Base-by-base conservation (phyloP, 306 rosid species). In the Oemleria cerasiformis region DNA sequence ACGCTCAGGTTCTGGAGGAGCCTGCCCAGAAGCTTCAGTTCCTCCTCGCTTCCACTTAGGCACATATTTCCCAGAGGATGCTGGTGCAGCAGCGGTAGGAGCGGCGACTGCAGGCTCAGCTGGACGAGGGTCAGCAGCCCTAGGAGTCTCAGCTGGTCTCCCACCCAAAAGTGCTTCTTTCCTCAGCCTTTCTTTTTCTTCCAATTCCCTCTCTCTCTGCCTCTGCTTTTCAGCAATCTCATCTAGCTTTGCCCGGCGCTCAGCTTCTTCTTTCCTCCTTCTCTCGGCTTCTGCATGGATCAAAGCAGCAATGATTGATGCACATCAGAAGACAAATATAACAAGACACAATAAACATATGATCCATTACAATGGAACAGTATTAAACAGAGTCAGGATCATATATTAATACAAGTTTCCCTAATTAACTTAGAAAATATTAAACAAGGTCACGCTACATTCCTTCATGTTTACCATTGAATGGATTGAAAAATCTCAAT, bases 141-240 rank as follows among this genome's bases (percentile, higher is more conserved):
- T 78, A 36, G 72, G 34, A 60, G 81, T 45, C 7, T 85, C 97
- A 4, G 83, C 13, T 17, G 85, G 5, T 75, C 81, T 75, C 44
- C 85, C 36, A 30, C 36, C 86, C 75, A 87, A 67, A 34, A 92
- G 80, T 20, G 76, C 80, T 76, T 93, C 94, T 63, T 81, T 84
- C 81, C 87, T 79, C 23, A 63, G 82, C 74, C 74, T 91, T 77
- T 89, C 93, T 65, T 91, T 95, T 75, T 91, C 96, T 54, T 91
- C 97, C 4, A 89, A 71, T 63, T 95, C 99, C 71, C 25, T 80
- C 79, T 88, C 93, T 67, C 97, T 88, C 63, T 81, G 96, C 77
- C 82, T 87, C 88, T 89, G 97, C 78, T 82, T 95, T 77, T 89
- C 96, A 47, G 90, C 84, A 6, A 86, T 88, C 82, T 84, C 96